Percentiles rank a stretch among this genome's conserved stretches.
phyloP scores from a whole-genome alignment of 768 basidiomycete genomes.

The Rhodosporidiobolus sp. region DNA sequence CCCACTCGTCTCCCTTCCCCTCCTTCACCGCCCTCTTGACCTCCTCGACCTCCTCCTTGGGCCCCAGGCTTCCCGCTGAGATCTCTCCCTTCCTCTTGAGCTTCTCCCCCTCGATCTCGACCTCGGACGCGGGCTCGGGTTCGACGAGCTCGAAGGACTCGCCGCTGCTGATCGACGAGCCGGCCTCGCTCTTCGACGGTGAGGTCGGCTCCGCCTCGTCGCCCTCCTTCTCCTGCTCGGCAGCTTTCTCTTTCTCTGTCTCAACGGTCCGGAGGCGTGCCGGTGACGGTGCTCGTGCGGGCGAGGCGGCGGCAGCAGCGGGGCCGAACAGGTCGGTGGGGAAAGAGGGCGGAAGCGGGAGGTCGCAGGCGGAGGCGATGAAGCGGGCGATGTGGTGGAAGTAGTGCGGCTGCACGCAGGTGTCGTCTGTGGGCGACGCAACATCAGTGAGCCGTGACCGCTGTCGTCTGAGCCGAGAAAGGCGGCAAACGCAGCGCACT shows the following conservation, averaged over 20 bases:
- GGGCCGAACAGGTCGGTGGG: not conserved
- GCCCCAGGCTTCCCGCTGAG: constrained; percentile 14
- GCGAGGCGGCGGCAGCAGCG: not conserved
- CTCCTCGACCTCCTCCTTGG: constrained; percentile 14
- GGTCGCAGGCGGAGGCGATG: constrained; percentile 12
- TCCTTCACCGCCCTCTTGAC: not conserved
- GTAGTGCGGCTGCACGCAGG: constrained; percentile 50
- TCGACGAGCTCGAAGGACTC: constrained; percentile 19
- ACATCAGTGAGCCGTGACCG: not conserved
- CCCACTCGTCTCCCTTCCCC: no score
- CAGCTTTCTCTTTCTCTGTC: not conserved
- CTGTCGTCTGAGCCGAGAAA: not conserved
- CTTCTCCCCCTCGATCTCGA: not conserved
- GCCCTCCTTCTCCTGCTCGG: no score
- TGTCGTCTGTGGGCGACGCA: constrained; percentile 48
- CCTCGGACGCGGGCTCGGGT: no score
- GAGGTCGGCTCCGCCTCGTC: not conserved
- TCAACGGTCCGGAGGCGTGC: not conserved
- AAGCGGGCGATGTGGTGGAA: constrained; percentile 35
- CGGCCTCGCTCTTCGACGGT: not conserved
- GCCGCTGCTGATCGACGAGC: not conserved
- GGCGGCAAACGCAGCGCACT: constrained; percentile 21
- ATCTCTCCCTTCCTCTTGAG: no score
- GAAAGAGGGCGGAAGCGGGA: not conserved
- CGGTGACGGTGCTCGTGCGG: not conserved